Conservation (phyloP, 2,329 filamentous ascomycete species). For the Chaetoscypha palmicola region DNA sequence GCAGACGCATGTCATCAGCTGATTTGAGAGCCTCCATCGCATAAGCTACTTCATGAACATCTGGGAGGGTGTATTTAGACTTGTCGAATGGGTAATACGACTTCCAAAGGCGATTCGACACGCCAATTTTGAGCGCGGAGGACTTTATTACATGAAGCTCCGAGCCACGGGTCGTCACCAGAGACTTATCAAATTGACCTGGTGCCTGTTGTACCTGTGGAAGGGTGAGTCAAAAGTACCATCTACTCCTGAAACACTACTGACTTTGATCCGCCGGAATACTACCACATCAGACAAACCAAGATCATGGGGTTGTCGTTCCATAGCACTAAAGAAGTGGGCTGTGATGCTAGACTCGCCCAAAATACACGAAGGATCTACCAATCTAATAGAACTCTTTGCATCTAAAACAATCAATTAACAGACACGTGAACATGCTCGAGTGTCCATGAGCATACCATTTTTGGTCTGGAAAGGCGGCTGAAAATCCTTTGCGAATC, state of each 20-base stretch:
- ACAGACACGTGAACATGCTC: neutral
- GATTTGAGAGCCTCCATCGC: slow-evolving; percentile 42
- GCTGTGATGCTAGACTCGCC: slow-evolving; percentile 39
- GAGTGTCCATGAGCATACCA: slow-evolving; percentile 35
- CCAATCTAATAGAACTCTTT: slow-evolving; percentile 54
- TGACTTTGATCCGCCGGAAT: slow-evolving; percentile 44
- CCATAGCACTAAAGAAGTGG: slow-evolving; percentile 51
- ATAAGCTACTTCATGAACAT: slow-evolving; percentile 31
- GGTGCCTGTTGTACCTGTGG: no score
- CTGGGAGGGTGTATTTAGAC: slow-evolving; percentile 11
- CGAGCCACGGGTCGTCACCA: slow-evolving; percentile 35
- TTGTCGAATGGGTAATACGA: slow-evolving; percentile 10
- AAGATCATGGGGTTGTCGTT: slow-evolving; percentile 41
- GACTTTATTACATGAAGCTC: slow-evolving; percentile 40
- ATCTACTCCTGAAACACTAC: no score
- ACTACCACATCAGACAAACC: slow-evolving; percentile 57
- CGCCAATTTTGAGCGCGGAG: slow-evolving; percentile 32
- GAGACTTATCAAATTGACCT: no score
- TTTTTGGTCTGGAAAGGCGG: slow-evolving; percentile 43
- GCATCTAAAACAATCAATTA: slow-evolving; percentile 44
- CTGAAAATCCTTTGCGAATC: slow-evolving; percentile 61
- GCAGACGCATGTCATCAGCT: slow-evolving; percentile 39
- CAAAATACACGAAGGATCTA: slow-evolving; percentile 45
- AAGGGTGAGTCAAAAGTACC: no score
- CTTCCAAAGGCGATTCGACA: slow-evolving; percentile 10